Evolutionary conservation across 441 rosid genomes (phyloP), one percentile per base, ranked within the genome.

Genomic region (Eutrema salsugineum): DNA sequence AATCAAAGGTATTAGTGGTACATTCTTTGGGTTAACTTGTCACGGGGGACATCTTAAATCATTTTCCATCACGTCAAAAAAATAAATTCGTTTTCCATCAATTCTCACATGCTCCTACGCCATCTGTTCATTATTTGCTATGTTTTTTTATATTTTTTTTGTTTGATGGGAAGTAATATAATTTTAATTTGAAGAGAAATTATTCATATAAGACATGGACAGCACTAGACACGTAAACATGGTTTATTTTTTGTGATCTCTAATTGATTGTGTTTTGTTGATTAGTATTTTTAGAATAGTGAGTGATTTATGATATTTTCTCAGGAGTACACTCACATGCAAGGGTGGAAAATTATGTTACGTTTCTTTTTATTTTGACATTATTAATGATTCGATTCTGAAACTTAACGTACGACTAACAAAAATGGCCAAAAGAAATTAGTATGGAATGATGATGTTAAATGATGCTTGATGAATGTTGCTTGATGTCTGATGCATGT

Each of bases 11-110:
- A 17, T 53, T 60, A 35, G 56, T 73, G 72, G 58, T 15, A 69
- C 75, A 63, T 59, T 78, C 27, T 48, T 47, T 58, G 49, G 76
- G 61, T 56, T 72, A 78, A 75, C 73, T 77, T 76, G 82, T 76
- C 85, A 87, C 81, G 86, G 70, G 84, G 70, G 50, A 64, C 71
- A 61, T 60, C 30, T 71, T 70, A 75, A 75, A 66, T 79, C 78
- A 67, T 61, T 66, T 61, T 67, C 49, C 63, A 51, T 62, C 63
- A 46, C 63, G 47, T 62, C 63, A 46, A 73, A n/a, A n/a, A n/a
- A n/a, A n/a, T n/a, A n/a, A n/a, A n/a, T n/a, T 79, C 78, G 64
- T 61, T 66, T 61, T 67, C 49, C 63, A 51, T 62, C 63, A 46
- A 73, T 40, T 63, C 40, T 63, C 80, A 75, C 80, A 69, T 72